Percentiles rank a stretch among this genome's conserved stretches.
Conservation (phyloP, 139 green algal species). For the Astrephomene gubernaculifera region DNA sequence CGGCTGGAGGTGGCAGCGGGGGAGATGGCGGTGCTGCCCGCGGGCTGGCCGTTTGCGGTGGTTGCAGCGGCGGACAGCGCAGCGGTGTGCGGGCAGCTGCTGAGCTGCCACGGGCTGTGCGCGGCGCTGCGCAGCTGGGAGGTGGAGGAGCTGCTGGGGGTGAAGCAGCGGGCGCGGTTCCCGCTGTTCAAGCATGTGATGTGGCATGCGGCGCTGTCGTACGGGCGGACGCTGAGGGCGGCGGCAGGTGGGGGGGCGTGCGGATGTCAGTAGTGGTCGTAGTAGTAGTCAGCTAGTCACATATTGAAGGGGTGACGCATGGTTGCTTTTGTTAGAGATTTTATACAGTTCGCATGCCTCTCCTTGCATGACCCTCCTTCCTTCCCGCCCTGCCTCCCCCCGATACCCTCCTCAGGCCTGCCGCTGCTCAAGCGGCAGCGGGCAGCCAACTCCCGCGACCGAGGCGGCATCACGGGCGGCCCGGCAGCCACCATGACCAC, state of each 20-base stretch:
- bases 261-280: no score
- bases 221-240: constrained; percentile 18
- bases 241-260: constrained; percentile 36
- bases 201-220: constrained; percentile 50
- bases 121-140: constrained; percentile 40
- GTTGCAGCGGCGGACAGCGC: constrained; percentile 32
- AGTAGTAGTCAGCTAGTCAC: no score
- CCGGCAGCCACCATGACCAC: constrained; percentile 3
- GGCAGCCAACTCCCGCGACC: constrained; percentile 26
- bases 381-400: no score
- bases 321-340: no score
- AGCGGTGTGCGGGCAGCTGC: constrained; percentile 18
- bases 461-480: background rate
- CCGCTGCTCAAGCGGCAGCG: constrained; percentile 38
- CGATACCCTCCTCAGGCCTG: constrained; percentile 8
- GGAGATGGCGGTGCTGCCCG: constrained; percentile 44
- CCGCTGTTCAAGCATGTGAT: constrained; percentile 55
- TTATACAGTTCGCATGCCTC: no score
- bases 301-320: no score
- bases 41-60: constrained; percentile 48
- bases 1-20: constrained; percentile 37
- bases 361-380: no score
- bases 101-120: constrained; percentile 30
- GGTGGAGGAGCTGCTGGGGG: constrained; percentile 43
- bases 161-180: constrained; percentile 48